Evolutionary conservation across 2,329 filamentous ascomycete genomes (phyloP).

Genomic region (Scolecobasidium constrictum): DNA sequence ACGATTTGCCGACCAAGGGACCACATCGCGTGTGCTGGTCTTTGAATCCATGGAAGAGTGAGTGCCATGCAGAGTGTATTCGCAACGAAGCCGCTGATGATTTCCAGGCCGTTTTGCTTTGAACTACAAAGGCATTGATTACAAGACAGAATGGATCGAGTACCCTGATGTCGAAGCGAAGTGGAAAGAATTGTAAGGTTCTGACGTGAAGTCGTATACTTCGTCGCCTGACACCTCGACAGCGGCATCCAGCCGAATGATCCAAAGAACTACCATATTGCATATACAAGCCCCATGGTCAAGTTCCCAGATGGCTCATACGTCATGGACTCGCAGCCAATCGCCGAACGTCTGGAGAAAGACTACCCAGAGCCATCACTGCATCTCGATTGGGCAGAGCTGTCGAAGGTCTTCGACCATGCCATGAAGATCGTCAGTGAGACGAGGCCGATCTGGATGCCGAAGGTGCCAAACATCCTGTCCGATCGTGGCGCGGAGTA

Average conservation of each 20-base stretch:
- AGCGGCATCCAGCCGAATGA: no score
- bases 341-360: constrained; percentile 48
- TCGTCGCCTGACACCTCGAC: constrained; percentile 34
- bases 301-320: constrained; percentile 45
- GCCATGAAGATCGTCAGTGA: constrained; percentile 18
- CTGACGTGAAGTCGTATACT: constrained; percentile 22
- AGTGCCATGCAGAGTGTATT: constrained; percentile 12
- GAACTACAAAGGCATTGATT: constrained; percentile 58
- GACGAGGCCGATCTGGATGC: constrained; percentile 34
- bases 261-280: no score
- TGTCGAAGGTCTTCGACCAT: constrained; percentile 33
- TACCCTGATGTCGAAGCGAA: constrained; percentile 53
- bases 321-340: constrained; percentile 53
- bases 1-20: constrained; percentile 49
- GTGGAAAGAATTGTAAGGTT: constrained; percentile 42
- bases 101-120: constrained; percentile 51
- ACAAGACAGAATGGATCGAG: constrained; percentile 59
- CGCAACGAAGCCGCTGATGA: constrained; percentile 39
- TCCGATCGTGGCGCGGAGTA: constrained; percentile 40
- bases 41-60: constrained; percentile 62
- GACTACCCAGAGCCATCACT: constrained; percentile 46
- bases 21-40: constrained; percentile 48
- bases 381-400: constrained; percentile 43
- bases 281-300: constrained; percentile 48
- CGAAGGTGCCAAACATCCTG: constrained; percentile 43